Evolutionary conservation across 805 yeast genomes (phyloP), one percentile per base, ranked within the genome.

Genomic region (Dipodascus geniculatus): DNA sequence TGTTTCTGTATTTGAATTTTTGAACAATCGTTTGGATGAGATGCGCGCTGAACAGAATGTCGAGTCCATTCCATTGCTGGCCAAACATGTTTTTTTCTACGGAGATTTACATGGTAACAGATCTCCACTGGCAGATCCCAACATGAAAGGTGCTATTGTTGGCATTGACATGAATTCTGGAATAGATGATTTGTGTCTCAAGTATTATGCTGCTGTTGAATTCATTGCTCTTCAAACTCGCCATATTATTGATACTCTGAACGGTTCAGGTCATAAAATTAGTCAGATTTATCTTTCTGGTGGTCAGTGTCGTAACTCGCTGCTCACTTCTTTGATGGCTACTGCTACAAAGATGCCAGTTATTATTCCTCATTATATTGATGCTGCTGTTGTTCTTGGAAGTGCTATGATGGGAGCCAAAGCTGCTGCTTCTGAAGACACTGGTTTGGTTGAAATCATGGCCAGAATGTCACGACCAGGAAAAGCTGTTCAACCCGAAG

Each of bases 91-190:
- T 62, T 93, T 88, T 69, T 88, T 87, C 71, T 93, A 93, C 69
- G 99, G 98, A 57, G 99, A 93, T 70, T 82, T 85, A 68, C 95
- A 90, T 68, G 99, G 99, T 47, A 93, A 93, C 71, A 76, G 99
- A 67, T 87, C 96, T 1, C 99, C 99, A n/a, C 83, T 93, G 61
- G 97, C 98, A 11, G 97, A 93, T 64, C 89, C 96, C 8, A 72
- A 76, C 54, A 93, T 93, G 99, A 78, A 85, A 54, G 97, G 97
- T 9, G 79, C 90, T 1, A 83, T 93, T 56, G 84, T 89, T 59
- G 99, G 99, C 2, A 89, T 86, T 63, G 80, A 91, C 2, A 87
- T 93, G 95, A 98, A 93, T 66, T 72, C 78, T 9, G 82, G 96
- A 0, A 73, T 93, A 47, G 87, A 89, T 61, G 87, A 86, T 57